Conservation (phyloP, 2,329 filamentous ascomycete species). For the Lasiodiplodia gonubiensis region DNA sequence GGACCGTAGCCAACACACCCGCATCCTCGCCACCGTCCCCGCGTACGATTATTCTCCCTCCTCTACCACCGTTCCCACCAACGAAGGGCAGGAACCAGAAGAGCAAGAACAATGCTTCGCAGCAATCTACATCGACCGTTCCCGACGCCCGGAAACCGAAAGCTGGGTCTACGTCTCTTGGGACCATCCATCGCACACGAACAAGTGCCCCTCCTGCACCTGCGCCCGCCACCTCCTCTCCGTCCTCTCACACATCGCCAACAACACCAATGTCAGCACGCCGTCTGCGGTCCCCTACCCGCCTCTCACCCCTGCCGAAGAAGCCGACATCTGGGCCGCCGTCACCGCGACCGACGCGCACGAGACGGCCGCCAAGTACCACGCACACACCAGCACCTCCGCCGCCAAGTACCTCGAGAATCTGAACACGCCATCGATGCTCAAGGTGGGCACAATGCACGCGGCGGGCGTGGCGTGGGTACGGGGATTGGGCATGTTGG, state of each 20-base stretch:
- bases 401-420: conserved; percentile 39
- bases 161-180: conserved; percentile 61
- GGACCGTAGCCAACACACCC: conserved; percentile 46
- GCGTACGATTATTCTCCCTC: conserved; percentile 35
- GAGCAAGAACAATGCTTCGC: conserved; percentile 51
- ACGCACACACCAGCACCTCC: conserved; percentile 8
- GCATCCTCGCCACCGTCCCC: conserved; percentile 45
- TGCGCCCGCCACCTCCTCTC: conserved; percentile 32
- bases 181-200: background rate
- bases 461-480: conserved; percentile 38
- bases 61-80: conserved; percentile 17
- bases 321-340: conserved; percentile 3
- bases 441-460: conserved; percentile 54
- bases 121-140: conserved; percentile 67
- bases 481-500: conserved; percentile 34
- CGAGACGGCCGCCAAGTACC: background rate
- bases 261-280: background rate
- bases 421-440: conserved; percentile 42
- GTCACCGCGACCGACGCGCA: background rate
- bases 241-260: conserved; percentile 12
- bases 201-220: background rate
- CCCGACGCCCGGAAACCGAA: conserved; percentile 66
- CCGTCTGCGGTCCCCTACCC: conserved; percentile 5
- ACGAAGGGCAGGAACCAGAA: background rate
- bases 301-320: background rate